Evolutionary conservation across 2,329 filamentous ascomycete genomes (phyloP).

Genomic region (Whalleya microplaca): DNA sequence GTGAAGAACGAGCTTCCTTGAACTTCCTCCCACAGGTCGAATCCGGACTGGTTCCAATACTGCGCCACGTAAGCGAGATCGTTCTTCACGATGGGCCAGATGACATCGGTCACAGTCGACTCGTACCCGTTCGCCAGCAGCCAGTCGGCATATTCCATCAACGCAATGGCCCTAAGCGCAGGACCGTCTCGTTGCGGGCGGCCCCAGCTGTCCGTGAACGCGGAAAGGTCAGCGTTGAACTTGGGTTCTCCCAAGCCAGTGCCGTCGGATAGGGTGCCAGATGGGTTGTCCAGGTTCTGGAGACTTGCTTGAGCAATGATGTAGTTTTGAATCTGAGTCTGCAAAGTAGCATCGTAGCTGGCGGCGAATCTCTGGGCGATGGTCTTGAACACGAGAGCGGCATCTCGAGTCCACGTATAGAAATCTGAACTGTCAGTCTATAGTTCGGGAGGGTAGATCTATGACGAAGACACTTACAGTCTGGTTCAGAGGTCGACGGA

Average conservation of each 20-base stretch:
- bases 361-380: conserved; percentile 68
- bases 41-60: conserved; percentile 70
- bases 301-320: conserved; percentile 68
- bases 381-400: conserved; percentile 70
- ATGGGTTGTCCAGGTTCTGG: conserved; percentile 71
- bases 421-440: conserved; percentile 58
- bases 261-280: conserved; percentile 58
- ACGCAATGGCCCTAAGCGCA: conserved; percentile 72
- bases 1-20: conserved; percentile 81
- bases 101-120: conserved; percentile 54
- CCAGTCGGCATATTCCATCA: conserved; percentile 75
- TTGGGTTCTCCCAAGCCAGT: conserved; percentile 72
- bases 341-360: conserved; percentile 60
- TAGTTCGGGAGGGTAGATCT: neutral
- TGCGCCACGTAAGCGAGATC: conserved; percentile 76
- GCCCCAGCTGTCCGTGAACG: conserved; percentile 73
- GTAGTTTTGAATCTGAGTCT: conserved; percentile 68
- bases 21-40: conserved; percentile 85
- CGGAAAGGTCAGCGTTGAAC: conserved; percentile 65
- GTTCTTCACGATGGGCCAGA: conserved; percentile 77
- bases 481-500: conserved; percentile 55
- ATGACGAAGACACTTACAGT: conserved; percentile 52
- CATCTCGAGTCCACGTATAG: conserved; percentile 79
- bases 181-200: conserved; percentile 82
- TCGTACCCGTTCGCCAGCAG: conserved; percentile 68